These are phyloP conservation scores for Mycena haematopus DNA, from an alignment of 768 basidiomycete genomes.

Conservation along the genomic window DNA sequence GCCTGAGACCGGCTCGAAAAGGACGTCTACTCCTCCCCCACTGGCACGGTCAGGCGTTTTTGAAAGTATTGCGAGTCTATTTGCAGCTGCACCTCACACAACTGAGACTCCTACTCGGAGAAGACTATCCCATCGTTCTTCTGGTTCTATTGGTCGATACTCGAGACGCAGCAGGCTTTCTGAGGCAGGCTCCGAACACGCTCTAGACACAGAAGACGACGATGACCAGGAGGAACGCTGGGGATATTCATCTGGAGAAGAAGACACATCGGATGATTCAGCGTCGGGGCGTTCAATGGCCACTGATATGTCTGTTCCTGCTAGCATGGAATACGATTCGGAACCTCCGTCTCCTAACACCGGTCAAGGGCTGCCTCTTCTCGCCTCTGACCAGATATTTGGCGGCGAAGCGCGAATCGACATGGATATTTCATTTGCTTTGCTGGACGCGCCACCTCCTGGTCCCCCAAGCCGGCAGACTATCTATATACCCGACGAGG, in stretches of 20 bases:
- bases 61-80: conserved; percentile 71
- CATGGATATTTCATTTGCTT: conserved; percentile 70
- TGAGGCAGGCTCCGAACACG: conserved; percentile 65
- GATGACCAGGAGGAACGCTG: conserved; percentile 75
- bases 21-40: conserved; percentile 42
- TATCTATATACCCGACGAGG: conserved; percentile 88
- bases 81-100: conserved; percentile 54
- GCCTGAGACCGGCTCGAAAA: conserved; percentile 35
- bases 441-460: conserved; percentile 72
- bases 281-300: conserved; percentile 39
- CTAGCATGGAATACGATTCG: conserved; percentile 76
- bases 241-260: conserved; percentile 92
- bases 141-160: conserved; percentile 53
- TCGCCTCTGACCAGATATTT: conserved; percentile 80
- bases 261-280: conserved; percentile 57
- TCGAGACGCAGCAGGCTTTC: conserved; percentile 63
- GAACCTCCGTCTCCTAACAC: conserved; percentile 66
- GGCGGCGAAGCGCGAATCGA: conserved; percentile 86
- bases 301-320: conserved; percentile 54
- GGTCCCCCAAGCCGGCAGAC: conserved; percentile 89
- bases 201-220: conserved; percentile 58
- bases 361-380: conserved; percentile 65
- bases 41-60: conserved; percentile 53
- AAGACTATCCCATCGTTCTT: conserved; percentile 62
- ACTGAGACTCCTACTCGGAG: conserved; percentile 48